Evolutionary conservation across 768 basidiomycete species (phyloP), one percentile per base, ranked within the genome.

Genomic region (Suillus clintonianus): DNA sequence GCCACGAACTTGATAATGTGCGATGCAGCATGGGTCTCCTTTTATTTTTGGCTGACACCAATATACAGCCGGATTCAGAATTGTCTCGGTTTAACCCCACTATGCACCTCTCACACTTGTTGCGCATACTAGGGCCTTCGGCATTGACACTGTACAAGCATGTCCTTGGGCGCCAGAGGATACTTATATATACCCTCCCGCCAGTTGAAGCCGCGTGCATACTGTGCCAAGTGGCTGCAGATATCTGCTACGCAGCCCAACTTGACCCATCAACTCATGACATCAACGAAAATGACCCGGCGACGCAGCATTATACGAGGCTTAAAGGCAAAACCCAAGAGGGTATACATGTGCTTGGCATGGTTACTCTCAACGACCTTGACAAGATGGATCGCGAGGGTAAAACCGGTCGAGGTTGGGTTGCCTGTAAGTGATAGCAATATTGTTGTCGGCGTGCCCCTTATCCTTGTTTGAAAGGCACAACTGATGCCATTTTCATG

Each of bases 401-500:
- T 32, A 76, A 79, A 66, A 81, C 76, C 2, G 90, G 90, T 6
- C 79, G 83, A 7, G 92, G 92, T 22, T 95, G 92, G 92, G 86
- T 94, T 60, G 92, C 92, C 37, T 94, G 92, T 85, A 73, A 65
- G 85, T 78, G 11, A 47, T 22, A n/a, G 17, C 22, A 30, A n/a
- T 62, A 45, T 59, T 22, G 34, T 54, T 22, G 60, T 50, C 43
- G 30, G 32, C 57, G 64, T 15, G 22, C 14, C 41, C 27, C 22
- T 50, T 24, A 32, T 54, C 50, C 19, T 41, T 10, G 24, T 58
- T 37, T 59, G 41, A 27, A 60, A 87, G 86, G 86, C 70, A 92
- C 93, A 11, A 93, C 93, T 2, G 93, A 95, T 66, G 88, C 92
- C 10, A 85, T 95, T 19, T 94, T 91, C 76, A 79, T 94, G 50